Base-by-base conservation (phyloP, 1,284 basidiomycete species). In the Malassezia equina region DNA sequence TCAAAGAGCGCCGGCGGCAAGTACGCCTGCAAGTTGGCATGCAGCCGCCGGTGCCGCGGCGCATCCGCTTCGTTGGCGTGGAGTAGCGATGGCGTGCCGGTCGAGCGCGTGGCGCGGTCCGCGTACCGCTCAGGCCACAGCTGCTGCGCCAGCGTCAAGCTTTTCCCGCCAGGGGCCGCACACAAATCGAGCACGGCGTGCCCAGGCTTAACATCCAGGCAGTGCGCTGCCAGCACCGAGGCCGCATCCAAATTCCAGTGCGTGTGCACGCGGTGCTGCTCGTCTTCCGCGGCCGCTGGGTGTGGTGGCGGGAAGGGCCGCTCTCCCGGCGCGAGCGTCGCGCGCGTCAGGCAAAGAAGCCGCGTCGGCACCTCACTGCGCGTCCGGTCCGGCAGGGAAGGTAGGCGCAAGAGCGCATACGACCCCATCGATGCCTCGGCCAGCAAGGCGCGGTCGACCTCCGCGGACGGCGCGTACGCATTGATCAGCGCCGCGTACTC, bases 161-260 rank as follows among this genome's bases (percentile, higher is more conserved):
- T 43, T 24, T 51, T 51, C 0, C 49, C 49, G 21, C 49, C 49
- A 25, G 49, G 49, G 17, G 49, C 49, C 12, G 49, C 39, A 32
- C 49, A 51, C 49, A 51, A 19, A n/a, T 51, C 49, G 3, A 51
- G 49, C 49, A 51, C 49, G 13, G 49, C 49, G 3, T 51, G 39
- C n/a, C 49, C 49, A 7, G 49, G 49, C 28, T 25, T 27, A 5
- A 43, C 40, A 41, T 51, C 49, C 5, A 51, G 41, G 25, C 36
- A 42, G 6, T 51, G 49, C 29, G 49, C 49, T 6, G 41, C 49
- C 4, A 51, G 40, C 21, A 51, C 41, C 27, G 49, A 51, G 21
- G 49, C 49, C 7, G 40, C 49, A 13, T 51, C 49, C 27, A 51
- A 23, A 31, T 43, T 51, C 49, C 49, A 51, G 49, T 51, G 49